Conservation (phyloP, 2,329 filamentous ascomycete genomes). For the Neonectria sp. region DNA sequence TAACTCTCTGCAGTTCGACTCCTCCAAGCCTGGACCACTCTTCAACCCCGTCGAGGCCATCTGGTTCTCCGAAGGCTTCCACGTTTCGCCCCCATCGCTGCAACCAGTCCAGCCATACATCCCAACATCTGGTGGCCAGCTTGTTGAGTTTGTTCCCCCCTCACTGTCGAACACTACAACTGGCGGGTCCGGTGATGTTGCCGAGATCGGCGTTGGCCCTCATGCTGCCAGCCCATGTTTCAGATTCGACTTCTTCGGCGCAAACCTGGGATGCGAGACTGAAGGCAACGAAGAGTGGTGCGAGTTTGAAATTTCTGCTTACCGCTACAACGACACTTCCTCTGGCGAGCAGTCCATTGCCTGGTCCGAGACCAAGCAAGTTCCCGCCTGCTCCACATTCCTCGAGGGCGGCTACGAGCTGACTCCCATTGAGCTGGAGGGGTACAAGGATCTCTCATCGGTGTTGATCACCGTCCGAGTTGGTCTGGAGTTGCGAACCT, state of each 20-base stretch:
- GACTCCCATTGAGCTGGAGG: slow-evolving; percentile 54
- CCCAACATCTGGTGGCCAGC: slow-evolving; percentile 57
- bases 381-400: slow-evolving; percentile 56
- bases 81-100: slow-evolving; percentile 54
- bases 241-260: slow-evolving; percentile 57
- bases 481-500: slow-evolving; percentile 55
- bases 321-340: slow-evolving; percentile 53
- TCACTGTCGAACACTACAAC: slow-evolving; percentile 48
- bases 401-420: slow-evolving; percentile 52
- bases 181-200: slow-evolving; percentile 51
- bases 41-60: slow-evolving; percentile 58
- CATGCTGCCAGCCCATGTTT: slow-evolving; percentile 56
- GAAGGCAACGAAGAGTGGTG: slow-evolving; percentile 55
- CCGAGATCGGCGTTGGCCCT: slow-evolving; percentile 58
- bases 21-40: slow-evolving; percentile 53
- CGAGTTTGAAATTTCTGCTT: slow-evolving; percentile 60
- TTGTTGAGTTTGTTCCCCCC: slow-evolving; percentile 58
- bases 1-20: slow-evolving; percentile 55
- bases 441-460: slow-evolving; percentile 57
- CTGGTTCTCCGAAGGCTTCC: slow-evolving; percentile 61
- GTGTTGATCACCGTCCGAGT: slow-evolving; percentile 57
- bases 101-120: slow-evolving; percentile 52
- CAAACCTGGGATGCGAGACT: slow-evolving; percentile 57
- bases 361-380: slow-evolving; percentile 58
- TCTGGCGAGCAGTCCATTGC: slow-evolving; percentile 54